Percentiles rank a stretch among this genome's conserved stretches.
Conservation (phyloP, 208 protist genomes). For the Leishmania tropica region DNA sequence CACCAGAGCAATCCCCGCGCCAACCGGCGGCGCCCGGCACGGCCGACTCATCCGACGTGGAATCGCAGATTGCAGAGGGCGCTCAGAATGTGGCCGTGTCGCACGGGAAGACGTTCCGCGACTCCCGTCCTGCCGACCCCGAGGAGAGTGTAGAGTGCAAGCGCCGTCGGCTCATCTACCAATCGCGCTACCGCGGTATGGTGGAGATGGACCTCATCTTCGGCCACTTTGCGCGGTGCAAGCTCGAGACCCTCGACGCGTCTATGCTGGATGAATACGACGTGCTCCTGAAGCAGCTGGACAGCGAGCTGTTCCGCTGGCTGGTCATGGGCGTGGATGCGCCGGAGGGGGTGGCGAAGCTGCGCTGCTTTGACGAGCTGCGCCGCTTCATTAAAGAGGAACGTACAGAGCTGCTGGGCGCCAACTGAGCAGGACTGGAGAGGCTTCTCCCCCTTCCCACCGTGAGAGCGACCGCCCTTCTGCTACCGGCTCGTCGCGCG, state of each 20-base stretch:
- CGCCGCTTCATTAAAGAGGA: slow-evolving; percentile 66
- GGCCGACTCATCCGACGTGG: slow-evolving; percentile 28
- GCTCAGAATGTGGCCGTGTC: slow-evolving; percentile 36
- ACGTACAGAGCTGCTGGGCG: slow-evolving; percentile 55
- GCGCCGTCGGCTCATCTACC: slow-evolving; percentile 79
- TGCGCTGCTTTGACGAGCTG: slow-evolving; percentile 50
- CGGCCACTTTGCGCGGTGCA: slow-evolving; percentile 73
- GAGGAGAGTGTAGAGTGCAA: slow-evolving; percentile 66
- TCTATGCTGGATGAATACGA: slow-evolving; percentile 84
- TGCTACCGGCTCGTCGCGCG: not conserved
- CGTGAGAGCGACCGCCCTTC: not conserved
- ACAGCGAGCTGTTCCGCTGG: slow-evolving; percentile 88
- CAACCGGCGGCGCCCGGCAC: slow-evolving; percentile 24
- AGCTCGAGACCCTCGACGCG: slow-evolving; percentile 44
- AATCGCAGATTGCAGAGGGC: slow-evolving; percentile 22
- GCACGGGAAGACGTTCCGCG: slow-evolving; percentile 63
- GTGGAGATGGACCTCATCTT: slow-evolving; percentile 92
- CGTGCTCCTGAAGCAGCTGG: slow-evolving; percentile 78
- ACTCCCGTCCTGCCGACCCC: slow-evolving; percentile 51
- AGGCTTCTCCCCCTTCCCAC: not conserved
- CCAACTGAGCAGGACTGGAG: slow-evolving; percentile 4
- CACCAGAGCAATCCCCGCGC: slow-evolving; percentile 15
- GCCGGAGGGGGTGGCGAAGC: slow-evolving; percentile 50
- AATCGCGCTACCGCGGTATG: slow-evolving; percentile 89
- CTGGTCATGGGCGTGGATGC: slow-evolving; percentile 68